These are phyloP conservation scores for Chrysopogon serrulatus DNA, from an alignment of 176 grass and related monocot genomes.

Conservation along the genomic window DNA sequence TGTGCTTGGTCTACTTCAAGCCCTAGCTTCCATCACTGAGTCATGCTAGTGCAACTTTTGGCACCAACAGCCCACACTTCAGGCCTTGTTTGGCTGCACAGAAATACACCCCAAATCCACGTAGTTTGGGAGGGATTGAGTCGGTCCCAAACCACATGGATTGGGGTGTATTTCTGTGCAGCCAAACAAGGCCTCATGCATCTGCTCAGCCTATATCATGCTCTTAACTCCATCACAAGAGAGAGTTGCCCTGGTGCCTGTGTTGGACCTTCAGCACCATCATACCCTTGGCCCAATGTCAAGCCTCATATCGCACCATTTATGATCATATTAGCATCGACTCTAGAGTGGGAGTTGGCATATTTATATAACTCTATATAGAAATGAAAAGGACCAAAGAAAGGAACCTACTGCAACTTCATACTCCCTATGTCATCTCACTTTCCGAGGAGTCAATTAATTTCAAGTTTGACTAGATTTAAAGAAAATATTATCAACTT, in stretches of 20 bases:
- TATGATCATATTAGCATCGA: neutral
- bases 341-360: neutral
- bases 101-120: no score
- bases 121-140: no score
- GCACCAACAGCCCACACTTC: no score
- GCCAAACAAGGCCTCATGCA: no score
- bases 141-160: no score
- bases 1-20: neutral
- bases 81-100: no score
- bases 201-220: neutral
- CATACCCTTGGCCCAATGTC: neutral
- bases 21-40: neutral
- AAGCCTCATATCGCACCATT: neutral
- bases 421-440: neutral
- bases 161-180: no score
- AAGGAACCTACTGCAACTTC: neutral
- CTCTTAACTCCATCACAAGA: neutral
- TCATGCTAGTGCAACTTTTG: neutral
- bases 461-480: neutral
- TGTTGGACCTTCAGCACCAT: neutral
- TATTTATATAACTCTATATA: neutral
- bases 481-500: neutral
- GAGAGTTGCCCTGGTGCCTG: neutral
- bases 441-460: neutral
- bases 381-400: neutral